Evolutionary conservation across 176 grass and related monocot species (phyloP), one percentile per base, ranked within the genome.

Genomic region (Chrysopogon serrulatus): DNA sequence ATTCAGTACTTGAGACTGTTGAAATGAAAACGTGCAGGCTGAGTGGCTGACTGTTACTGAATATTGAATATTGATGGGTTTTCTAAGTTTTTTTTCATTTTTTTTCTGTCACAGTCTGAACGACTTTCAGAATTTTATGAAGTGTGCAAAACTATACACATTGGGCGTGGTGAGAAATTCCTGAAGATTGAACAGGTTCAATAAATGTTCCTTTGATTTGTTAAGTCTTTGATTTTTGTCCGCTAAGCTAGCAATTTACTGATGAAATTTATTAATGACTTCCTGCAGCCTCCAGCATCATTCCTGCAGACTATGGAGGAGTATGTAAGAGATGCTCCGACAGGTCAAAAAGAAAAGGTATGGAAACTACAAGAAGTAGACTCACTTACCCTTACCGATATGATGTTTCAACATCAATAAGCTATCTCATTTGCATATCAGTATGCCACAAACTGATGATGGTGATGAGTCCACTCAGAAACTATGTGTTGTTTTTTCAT

Each of bases 271-370:
- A 27, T 84, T 77, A 33, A 75, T 86, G 42, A 79, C 51, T 68
- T 77, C 54, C 81, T 87, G 85, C 91, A 99, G 97, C 93, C 97
- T 19, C 93, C 97, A 49, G 86, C 84, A 73, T 99, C 97, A 64
- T 99, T 99, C 86, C 53, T 99, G 37, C 88, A 78, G 71, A 87
- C 97, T 27, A 99, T 99, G 97, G 97, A 99, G 79, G 97, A 99
- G 49, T 99, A 99, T 78, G 91, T 99, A 42, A 89, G 37, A 65
- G 97, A 99, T 81, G 93, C 93, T 84, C 97, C 91, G 10, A 85
- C 90, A 13, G 86, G 87, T 26, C 79, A 80, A 36, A 95, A 88
- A 77, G 86, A 94, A 81, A 90, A 95, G 93, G 93, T 95, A 66
- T 13, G 83, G 9, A n/a, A 87, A 78, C 18, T 79, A 64, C 63